phyloP scores from a whole-genome alignment of 768 basidiomycete genomes.

The Psilocybe azurescens region DNA sequence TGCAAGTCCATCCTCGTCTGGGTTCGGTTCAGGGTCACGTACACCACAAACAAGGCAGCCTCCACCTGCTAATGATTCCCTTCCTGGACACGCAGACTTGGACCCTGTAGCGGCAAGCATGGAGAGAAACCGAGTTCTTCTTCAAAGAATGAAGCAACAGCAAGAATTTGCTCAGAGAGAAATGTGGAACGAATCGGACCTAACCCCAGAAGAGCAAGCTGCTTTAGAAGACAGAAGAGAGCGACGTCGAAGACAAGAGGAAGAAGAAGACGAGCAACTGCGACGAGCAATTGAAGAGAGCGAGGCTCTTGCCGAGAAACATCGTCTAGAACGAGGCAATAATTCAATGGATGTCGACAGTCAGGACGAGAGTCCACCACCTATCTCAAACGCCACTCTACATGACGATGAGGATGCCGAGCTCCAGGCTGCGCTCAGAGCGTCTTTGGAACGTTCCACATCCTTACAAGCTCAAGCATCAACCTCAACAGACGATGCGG shows the following conservation, averaged over 20 bases:
- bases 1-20: conserved; percentile 4
- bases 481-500: conserved; percentile 25
- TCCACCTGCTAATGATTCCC: background rate
- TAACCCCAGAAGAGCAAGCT: conserved; percentile 35
- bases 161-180: conserved; percentile 73
- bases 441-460: conserved; percentile 75
- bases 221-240: conserved; percentile 38
- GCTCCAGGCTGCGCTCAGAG: conserved; percentile 85
- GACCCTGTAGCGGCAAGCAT: conserved; percentile 73
- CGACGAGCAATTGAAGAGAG: conserved; percentile 68
- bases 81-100: conserved; percentile 33
- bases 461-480: conserved; percentile 27
- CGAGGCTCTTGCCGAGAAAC: conserved; percentile 43
- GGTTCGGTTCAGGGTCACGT: conserved; percentile 20
- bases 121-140: conserved; percentile 62
- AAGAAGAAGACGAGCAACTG: conserved; percentile 65
- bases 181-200: conserved; percentile 46
- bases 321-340: conserved; percentile 8
- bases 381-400: conserved; percentile 22
- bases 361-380: background rate
- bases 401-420: conserved; percentile 90
- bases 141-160: conserved; percentile 67
- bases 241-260: conserved; percentile 37
- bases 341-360: background rate
- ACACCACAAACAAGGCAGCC: conserved; percentile 4